These are phyloP conservation scores for Pythium periplocum DNA, from an alignment of 352 stramenopile species.

Conservation along the genomic window DNA sequence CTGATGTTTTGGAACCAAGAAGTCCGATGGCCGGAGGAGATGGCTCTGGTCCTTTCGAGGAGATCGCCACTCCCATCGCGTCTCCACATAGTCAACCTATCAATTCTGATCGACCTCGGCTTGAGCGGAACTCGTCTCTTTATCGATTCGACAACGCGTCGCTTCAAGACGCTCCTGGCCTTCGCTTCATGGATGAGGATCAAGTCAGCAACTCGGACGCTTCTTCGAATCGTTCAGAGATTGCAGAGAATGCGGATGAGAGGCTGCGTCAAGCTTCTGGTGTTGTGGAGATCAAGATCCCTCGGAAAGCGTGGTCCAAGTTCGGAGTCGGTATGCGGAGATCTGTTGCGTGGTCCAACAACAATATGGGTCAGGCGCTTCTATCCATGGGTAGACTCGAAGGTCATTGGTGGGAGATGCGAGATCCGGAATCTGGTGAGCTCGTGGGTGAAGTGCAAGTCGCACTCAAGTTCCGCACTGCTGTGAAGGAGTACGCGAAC, in stretches of 20 bases:
- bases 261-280: slow-evolving; percentile 31
- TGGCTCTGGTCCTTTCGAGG: slow-evolving; percentile 55
- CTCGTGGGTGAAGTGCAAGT: slow-evolving; percentile 78
- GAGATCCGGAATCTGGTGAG: slow-evolving; percentile 64
- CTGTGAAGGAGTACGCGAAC: slow-evolving; percentile 42
- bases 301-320: slow-evolving; percentile 77
- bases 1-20: too few species aligned
- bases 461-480: slow-evolving; percentile 76
- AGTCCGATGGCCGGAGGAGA: slow-evolving; percentile 52
- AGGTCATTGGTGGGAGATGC: slow-evolving; percentile 84
- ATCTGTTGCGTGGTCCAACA: slow-evolving; percentile 76
- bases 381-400: slow-evolving; percentile 65
- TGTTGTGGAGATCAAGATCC: slow-evolving; percentile 77
- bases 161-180: slow-evolving; percentile 22
- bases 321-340: slow-evolving; percentile 56
- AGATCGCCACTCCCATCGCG: slow-evolving; percentile 47
- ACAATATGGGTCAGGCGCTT: slow-evolving; percentile 64
- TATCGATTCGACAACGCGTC: slow-evolving; percentile 39
- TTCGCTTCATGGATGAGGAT: slow-evolving; percentile 60
- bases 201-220: slow-evolving; percentile 65
- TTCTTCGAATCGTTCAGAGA: slow-evolving; percentile 53
- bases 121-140: slow-evolving; percentile 31
- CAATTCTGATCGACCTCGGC: too few species aligned
- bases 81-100: slow-evolving; percentile 30
- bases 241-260: slow-evolving; percentile 24